Evolutionary conservation across 805 yeast genomes (phyloP).

Genomic region (Scheffersomyces ergatensis): DNA sequence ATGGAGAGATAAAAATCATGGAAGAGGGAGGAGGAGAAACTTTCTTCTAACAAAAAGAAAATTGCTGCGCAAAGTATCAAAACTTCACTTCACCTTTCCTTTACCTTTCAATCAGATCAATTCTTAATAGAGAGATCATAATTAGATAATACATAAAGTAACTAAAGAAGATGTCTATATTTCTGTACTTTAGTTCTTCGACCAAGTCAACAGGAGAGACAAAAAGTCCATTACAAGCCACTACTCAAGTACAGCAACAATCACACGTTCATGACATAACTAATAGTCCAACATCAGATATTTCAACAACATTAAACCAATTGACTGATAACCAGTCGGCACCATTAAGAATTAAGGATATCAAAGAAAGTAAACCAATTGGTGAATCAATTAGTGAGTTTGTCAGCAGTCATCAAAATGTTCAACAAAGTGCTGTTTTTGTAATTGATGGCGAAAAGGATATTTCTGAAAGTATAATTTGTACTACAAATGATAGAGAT

Average conservation of each 20-base stretch:
- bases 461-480: conserved; percentile 39
- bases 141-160: too few species aligned
- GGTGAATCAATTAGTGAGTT: conserved; percentile 18
- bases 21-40: too few species aligned
- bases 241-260: background rate
- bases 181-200: background rate
- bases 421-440: conserved; percentile 14
- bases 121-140: too few species aligned
- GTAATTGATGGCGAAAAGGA: conserved; percentile 43
- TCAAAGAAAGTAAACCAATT: conserved; percentile 3
- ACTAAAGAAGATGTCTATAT: background rate
- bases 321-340: conserved; percentile 12
- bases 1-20: conserved; percentile 1
- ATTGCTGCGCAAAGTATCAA: too few species aligned
- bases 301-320: conserved; percentile 27
- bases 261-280: background rate
- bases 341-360: conserved; percentile 5
- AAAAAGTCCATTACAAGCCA: background rate
- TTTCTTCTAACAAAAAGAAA: too few species aligned
- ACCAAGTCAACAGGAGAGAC: background rate
- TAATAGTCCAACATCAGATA: conserved; percentile 13
- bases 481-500: conserved; percentile 36
- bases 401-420: conserved; percentile 12
- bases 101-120: too few species aligned
- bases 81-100: too few species aligned